A percentile compares a stretch with the other conserved stretches of the same genome.
Evolutionary conservation across 768 basidiomycete species (phyloP).

Genomic region (Tephrocybe rancida): DNA sequence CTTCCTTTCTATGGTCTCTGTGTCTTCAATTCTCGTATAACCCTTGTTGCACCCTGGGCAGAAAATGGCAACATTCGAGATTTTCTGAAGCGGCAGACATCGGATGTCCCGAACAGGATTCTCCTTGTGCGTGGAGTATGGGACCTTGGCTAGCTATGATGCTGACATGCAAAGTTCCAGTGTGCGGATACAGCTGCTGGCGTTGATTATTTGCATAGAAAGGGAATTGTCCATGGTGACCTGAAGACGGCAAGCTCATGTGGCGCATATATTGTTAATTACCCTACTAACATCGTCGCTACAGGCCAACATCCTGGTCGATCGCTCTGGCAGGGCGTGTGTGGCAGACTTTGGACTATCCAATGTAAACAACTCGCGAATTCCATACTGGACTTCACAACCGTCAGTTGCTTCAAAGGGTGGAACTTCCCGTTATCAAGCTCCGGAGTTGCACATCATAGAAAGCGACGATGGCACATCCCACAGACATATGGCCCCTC

Average conservation of each 20-base stretch:
- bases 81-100: background rate
- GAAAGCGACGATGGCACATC: background rate
- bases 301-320: background rate
- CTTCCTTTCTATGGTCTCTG: constrained; percentile 5
- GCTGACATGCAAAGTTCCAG: background rate
- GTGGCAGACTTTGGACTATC: constrained; percentile 5
- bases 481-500: background rate
- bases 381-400: constrained; percentile 1
- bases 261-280: background rate
- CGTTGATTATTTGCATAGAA: background rate
- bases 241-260: background rate
- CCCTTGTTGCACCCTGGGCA: constrained; percentile 1
- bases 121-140: background rate
- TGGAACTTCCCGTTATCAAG: background rate
- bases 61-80: background rate
- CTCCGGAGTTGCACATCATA: background rate
- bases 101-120: background rate
- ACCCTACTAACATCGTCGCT: background rate
- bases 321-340: constrained; percentile 1
- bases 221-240: constrained; percentile 5
- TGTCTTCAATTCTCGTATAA: background rate
- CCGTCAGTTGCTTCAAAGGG: constrained; percentile 4
- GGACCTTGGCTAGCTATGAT: background rate
- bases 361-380: background rate
- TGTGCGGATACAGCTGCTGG: constrained; percentile 2